These are phyloP conservation scores for Fragosphaeria purpurea DNA, from an alignment of 2,329 filamentous ascomycete species.

Conservation along the genomic window DNA sequence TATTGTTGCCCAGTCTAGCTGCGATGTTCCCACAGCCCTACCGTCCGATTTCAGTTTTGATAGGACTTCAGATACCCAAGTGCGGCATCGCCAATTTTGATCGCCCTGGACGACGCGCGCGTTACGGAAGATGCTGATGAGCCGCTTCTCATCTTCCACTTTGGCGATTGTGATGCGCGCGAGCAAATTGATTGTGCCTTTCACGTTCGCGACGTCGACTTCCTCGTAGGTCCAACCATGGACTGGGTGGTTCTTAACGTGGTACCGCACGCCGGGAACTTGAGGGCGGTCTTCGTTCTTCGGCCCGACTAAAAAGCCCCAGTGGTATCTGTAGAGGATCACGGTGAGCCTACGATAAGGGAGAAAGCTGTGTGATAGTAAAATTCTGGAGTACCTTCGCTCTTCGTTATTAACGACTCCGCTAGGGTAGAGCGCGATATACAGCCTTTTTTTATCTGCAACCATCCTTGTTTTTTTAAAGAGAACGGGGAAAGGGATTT, in stretches of 20 bases:
- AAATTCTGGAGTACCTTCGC: not conserved
- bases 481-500: not conserved
- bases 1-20: slow-evolving; percentile 27
- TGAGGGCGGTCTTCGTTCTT: slow-evolving; percentile 16
- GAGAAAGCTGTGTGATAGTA: not conserved
- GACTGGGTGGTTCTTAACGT: slow-evolving; percentile 20
- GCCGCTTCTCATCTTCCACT: slow-evolving; percentile 22
- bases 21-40: slow-evolving; percentile 25
- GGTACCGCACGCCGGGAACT: slow-evolving; percentile 21
- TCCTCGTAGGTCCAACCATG: slow-evolving; percentile 21
- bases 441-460: not conserved
- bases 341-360: not conserved
- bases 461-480: not conserved
- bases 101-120: slow-evolving; percentile 24
- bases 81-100: slow-evolving; percentile 28
- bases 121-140: slow-evolving; percentile 22
- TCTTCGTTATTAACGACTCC: not conserved
- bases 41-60: slow-evolving; percentile 23
- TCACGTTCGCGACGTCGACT: slow-evolving; percentile 11
- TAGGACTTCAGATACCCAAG: slow-evolving; percentile 28
- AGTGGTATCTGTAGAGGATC: slow-evolving; percentile 15
- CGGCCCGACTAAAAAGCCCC: slow-evolving; percentile 21
- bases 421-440: not conserved
- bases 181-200: slow-evolving; percentile 21
- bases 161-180: slow-evolving; percentile 29